Conservation (phyloP, 73 alveolate species). For the Tetrahymena malaccensis region DNA sequence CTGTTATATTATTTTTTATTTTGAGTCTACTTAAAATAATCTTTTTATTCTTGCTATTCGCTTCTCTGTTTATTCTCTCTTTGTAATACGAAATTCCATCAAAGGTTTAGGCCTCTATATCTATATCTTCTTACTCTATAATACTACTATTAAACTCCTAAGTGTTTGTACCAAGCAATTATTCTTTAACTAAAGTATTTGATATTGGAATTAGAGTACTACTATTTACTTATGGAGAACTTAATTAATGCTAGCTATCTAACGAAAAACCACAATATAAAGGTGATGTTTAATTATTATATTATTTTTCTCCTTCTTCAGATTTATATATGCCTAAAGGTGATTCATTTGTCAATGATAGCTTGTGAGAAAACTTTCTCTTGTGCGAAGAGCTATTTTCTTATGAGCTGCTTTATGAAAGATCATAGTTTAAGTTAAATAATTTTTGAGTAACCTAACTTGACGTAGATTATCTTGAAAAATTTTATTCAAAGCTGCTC, state of each 20-base stretch:
- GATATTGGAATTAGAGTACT: not conserved
- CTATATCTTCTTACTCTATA: not conserved
- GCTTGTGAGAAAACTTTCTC: not conserved
- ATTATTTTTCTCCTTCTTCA: not conserved
- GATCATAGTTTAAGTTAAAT: not conserved
- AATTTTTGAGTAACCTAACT: not conserved
- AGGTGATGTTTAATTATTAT: not conserved
- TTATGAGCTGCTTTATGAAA: not conserved
- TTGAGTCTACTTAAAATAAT: not conserved
- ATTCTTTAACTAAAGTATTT: not conserved
- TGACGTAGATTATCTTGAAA: not conserved
- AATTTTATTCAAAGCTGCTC: not conserved
- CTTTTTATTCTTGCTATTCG: not conserved
- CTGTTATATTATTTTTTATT: not conserved
- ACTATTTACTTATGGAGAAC: not conserved
- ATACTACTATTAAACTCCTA: not conserved
- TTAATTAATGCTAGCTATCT: not conserved
- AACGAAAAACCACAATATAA: not conserved
- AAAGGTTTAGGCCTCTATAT: not conserved
- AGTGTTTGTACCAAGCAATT: not conserved
- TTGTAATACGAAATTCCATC: not conserved
- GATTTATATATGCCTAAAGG: not conserved
- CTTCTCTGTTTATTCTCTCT: not conserved
- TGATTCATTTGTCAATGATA: not conserved
- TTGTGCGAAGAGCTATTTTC: not conserved